Percentiles rank a stretch among this genome's conserved stretches.
Conservation (phyloP, 768 basidiomycete species). For the Boletus huronensis region DNA sequence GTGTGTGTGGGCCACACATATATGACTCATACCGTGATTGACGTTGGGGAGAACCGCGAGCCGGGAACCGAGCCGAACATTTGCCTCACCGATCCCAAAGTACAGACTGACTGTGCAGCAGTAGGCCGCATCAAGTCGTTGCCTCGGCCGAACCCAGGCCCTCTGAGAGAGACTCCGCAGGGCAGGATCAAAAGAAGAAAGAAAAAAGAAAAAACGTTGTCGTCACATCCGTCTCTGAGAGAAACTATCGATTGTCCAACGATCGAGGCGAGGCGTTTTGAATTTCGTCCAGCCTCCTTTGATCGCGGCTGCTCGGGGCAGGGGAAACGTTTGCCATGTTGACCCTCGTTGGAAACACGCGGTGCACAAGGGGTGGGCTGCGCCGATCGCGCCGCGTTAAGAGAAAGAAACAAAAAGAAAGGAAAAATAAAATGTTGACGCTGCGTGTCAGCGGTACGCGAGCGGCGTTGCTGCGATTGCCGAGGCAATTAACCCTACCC, state of each 20-base stretch:
- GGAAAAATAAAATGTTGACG: background rate
- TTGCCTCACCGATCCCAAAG: no score
- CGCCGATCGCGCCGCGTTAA: conserved; percentile 5
- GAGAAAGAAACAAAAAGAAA: background rate
- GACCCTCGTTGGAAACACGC: conserved; percentile 29
- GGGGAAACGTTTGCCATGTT: background rate
- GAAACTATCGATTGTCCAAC: no score
- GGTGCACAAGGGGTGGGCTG: conserved; percentile 4
- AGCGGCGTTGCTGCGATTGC: background rate
- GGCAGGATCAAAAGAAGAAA: no score
- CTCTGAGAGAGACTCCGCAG: no score
- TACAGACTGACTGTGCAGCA: no score
- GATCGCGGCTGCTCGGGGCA: conserved; percentile 1
- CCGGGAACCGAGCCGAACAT: background rate
- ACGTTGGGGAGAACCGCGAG: background rate
- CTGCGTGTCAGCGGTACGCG: background rate
- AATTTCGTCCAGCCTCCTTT: background rate
- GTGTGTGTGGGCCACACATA: no score
- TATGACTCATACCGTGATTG: background rate
- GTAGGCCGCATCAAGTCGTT: no score
- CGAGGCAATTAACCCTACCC: background rate
- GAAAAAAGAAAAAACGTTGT: no score
- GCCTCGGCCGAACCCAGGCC: background rate
- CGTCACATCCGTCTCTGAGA: no score
- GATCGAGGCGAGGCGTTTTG: conserved; percentile 6